Evolutionary conservation across 768 basidiomycete genomes (phyloP).

Genomic region (Megacollybia marginata): DNA sequence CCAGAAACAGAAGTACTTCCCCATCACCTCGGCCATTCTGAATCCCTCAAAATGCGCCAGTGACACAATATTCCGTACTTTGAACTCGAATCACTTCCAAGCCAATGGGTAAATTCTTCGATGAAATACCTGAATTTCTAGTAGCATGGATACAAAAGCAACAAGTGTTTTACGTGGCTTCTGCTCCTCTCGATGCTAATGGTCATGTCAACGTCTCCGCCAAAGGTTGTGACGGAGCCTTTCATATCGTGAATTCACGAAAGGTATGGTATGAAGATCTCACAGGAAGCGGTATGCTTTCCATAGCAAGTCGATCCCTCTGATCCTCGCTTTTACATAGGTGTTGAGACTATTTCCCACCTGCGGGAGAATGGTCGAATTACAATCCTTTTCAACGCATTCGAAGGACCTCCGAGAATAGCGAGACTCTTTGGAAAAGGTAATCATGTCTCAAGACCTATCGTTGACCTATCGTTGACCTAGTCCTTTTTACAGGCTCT

Average conservation of each 20-base stretch:
- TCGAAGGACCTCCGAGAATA: conserved; percentile 53
- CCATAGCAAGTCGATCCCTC: neutral
- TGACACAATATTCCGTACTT: no score
- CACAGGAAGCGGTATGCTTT: conserved; percentile 52
- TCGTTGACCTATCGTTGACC: neutral
- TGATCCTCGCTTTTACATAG: conserved; percentile 21
- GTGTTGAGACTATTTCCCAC: conserved; percentile 53
- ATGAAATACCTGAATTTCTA: conserved; percentile 30
- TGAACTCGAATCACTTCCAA: no score
- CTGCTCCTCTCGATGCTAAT: conserved; percentile 30
- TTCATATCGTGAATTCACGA: conserved; percentile 47
- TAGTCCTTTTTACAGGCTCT: conserved; percentile 20
- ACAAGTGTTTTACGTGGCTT: conserved; percentile 42
- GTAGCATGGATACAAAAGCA: conserved; percentile 34
- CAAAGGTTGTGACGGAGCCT: conserved; percentile 38
- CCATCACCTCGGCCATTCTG: no score
- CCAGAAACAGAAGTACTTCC: no score
- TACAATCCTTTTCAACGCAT: conserved; percentile 55
- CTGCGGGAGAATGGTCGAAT: conserved; percentile 57
- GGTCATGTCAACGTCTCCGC: conserved; percentile 43
- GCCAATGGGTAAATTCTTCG: conserved; percentile 32
- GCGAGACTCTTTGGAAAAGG: conserved; percentile 55
- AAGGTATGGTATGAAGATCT: conserved; percentile 72
- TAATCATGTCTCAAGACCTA: conserved; percentile 10
- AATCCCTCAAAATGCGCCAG: no score